Base-by-base conservation (phyloP, 2,329 filamentous ascomycete species). In the Diaporthe citrichinensis region DNA sequence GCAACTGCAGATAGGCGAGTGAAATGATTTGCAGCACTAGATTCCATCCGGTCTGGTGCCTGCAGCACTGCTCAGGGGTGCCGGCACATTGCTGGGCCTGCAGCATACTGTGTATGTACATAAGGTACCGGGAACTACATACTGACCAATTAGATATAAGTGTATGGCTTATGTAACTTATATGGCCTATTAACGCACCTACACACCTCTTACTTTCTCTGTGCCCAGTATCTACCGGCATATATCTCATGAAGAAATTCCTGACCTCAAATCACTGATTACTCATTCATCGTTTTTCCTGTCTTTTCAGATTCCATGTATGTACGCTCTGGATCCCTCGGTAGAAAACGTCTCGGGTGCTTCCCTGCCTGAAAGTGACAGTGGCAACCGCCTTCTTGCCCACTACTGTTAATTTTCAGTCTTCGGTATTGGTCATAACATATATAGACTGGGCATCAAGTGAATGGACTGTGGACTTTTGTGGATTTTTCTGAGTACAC, bases 1-100 rank as follows among this genome's bases (percentile, higher is more conserved):
- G 77, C 68, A 72, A 55, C 71, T 73, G 71, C 71, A 73, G 71
- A 73, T 73, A 61, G 39, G 34, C 71, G 71, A 73, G 71, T 46
- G 31, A 53, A 65, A 25, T 65, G 34, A 65, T 55, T 44, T 53
- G 59, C 58, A 31, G 51, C 71, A 62, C 71, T 73, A 73, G 46
- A 23, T 28, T 53, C 17, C 23, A 44, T 65, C 17, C 4, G 51
- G 71, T 25, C 58, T 65, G 59, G 71, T 34, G 17, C 41, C 34
- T 44, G 58, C 57, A 31, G 14, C 36, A 73, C 1, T 23, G 34
- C 12, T 46, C 72, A 74, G 51, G 72, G 72, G 51, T 39, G 15
- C 62, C 62, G 62, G 46, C 62, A 68, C 31, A 53, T 68, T 51
- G 34, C 46, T 68, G 46, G 3, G 5, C 44, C 44, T 36, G 62